These are phyloP conservation scores for Fusarium tjaetaba DNA, from an alignment of 2,329 filamentous ascomycete species.

Conservation along the genomic window DNA sequence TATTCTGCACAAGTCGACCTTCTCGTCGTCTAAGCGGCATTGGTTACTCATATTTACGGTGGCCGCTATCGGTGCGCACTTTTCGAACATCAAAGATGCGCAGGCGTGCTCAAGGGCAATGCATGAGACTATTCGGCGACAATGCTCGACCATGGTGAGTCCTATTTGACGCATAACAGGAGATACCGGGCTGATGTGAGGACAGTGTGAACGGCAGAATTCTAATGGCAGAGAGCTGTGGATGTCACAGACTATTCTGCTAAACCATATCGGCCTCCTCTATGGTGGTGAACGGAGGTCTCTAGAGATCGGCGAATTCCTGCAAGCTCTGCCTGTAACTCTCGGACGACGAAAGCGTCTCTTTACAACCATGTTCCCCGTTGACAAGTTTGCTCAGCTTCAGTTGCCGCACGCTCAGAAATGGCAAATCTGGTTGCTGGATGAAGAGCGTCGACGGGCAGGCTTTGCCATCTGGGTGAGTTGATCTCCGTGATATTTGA, in stretches of 20 bases:
- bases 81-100: neutral
- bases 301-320: neutral
- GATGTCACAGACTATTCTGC: constrained; percentile 1
- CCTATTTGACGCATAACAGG: too few species aligned
- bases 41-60: constrained; percentile 7
- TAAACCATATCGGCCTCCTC: constrained; percentile 3
- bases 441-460: neutral
- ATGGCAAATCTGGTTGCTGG: constrained; percentile 5
- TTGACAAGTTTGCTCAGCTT: constrained; percentile 9
- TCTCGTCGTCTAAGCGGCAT: neutral
- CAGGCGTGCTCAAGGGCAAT: neutral
- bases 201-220: constrained; percentile 1
- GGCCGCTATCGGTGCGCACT: constrained; percentile 1
- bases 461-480: constrained; percentile 12
- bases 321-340: neutral
- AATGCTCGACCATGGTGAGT: neutral
- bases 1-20: neutral
- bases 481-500: too few species aligned
- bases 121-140: constrained; percentile 1
- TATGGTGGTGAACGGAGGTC: constrained; percentile 5
- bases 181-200: too few species aligned
- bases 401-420: constrained; percentile 1
- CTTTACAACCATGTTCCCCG: constrained; percentile 10
- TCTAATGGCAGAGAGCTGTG: constrained; percentile 1
- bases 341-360: neutral